Conservation (phyloP, 176 grass and related monocot species). For the Bromus sterilis region DNA sequence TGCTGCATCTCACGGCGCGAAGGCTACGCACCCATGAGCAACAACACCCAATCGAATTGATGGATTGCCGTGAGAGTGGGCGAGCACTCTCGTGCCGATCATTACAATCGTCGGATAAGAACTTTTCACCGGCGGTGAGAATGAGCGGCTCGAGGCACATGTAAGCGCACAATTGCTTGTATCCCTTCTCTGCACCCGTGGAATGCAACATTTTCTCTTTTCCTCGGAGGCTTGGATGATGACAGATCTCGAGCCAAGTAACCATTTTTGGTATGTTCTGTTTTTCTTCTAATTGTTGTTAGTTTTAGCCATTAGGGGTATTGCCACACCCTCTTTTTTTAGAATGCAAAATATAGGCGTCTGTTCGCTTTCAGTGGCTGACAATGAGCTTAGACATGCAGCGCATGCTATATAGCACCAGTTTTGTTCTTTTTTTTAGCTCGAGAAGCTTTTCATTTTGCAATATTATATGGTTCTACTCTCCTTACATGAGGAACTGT, state of each 20-base stretch:
- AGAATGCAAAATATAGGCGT: too few relatives aligned
- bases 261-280: slow-evolving; percentile 22
- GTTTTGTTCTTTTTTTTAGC: too few relatives aligned
- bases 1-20: neutral
- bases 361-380: too few relatives aligned
- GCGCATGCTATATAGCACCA: too few relatives aligned
- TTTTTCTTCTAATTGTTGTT: slow-evolving; percentile 13
- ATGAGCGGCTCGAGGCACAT: neutral
- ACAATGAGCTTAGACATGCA: too few relatives aligned
- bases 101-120: neutral
- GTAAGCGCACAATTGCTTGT: neutral
- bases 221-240: too few relatives aligned
- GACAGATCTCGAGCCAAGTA: slow-evolving; percentile 2
- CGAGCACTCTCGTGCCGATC: too few relatives aligned
- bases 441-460: too few relatives aligned
- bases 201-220: neutral
- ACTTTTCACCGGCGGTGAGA: neutral
- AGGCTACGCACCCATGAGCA: slow-evolving; percentile 33
- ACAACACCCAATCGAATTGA: slow-evolving; percentile 31
- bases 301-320: too few relatives aligned
- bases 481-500: too few relatives aligned
- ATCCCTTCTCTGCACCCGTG: neutral
- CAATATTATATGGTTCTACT: too few relatives aligned
- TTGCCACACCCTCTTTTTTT: too few relatives aligned
- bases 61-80: slow-evolving; percentile 40